phyloP scores from a whole-genome alignment of 495 filamentous ascomycete species.

The Glonium stellatum region DNA sequence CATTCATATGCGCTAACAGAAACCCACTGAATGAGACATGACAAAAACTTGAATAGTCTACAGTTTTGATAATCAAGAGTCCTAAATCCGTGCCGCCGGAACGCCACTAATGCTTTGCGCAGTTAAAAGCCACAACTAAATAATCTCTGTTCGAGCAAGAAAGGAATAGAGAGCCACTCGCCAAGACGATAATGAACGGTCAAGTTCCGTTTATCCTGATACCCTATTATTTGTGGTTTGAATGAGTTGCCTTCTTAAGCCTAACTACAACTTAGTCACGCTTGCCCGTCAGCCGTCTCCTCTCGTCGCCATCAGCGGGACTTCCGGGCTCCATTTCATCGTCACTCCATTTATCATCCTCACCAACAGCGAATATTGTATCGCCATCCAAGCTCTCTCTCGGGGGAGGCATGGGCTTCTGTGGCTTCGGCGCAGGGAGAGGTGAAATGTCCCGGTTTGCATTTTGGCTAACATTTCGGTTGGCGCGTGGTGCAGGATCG shows the following conservation, averaged over 20 bases:
- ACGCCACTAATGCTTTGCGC: background rate
- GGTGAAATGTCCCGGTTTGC: slow-evolving; percentile 33
- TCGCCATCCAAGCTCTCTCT: slow-evolving; percentile 81
- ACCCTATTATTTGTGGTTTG: no score
- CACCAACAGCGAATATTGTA: slow-evolving; percentile 89
- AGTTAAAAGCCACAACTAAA: no score
- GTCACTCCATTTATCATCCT: slow-evolving; percentile 67
- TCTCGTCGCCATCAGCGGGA: slow-evolving; percentile 51
- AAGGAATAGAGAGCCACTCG: no score
- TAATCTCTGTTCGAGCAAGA: no score
- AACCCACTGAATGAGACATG: no score
- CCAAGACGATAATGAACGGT: no score
- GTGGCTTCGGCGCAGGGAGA: slow-evolving; percentile 37
- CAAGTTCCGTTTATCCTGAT: no score
- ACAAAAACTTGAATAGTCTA: no score
- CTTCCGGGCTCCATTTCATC: slow-evolving; percentile 52
- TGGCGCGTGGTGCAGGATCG: slow-evolving; percentile 17
- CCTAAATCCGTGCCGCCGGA: background rate
- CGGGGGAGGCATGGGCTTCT: slow-evolving; percentile 36
- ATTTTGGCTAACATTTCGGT: background rate
- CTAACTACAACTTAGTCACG: slow-evolving; percentile 20
- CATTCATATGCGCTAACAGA: no score
- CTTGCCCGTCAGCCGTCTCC: slow-evolving; percentile 56
- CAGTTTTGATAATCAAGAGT: background rate
- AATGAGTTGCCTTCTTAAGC: no score